These are phyloP conservation scores for Ascochyta fabae DNA, from an alignment of 2,329 filamentous ascomycete genomes.

Conservation along the genomic window DNA sequence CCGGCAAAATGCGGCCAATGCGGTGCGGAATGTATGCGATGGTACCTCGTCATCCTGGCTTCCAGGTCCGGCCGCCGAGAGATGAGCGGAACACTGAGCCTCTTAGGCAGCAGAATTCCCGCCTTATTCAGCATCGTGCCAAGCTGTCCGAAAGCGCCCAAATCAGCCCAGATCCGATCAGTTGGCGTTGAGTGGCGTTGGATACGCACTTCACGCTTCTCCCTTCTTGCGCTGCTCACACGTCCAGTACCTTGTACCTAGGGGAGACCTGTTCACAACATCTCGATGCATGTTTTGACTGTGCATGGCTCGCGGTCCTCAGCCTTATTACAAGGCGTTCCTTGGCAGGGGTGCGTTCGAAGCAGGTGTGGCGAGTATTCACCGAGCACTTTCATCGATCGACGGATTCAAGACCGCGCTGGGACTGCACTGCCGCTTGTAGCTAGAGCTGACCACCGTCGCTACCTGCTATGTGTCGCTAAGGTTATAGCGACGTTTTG, in stretches of 20 bases:
- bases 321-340: neutral
- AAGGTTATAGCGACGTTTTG: slow-evolving; percentile 1
- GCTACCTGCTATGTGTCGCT: neutral
- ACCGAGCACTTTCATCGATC: slow-evolving; percentile 12
- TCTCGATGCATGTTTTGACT: neutral
- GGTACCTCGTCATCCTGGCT: slow-evolving; percentile 14
- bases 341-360: neutral
- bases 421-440: slow-evolving; percentile 21
- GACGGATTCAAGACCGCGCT: slow-evolving; percentile 9
- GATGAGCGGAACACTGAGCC: slow-evolving; percentile 14
- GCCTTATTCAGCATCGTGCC: slow-evolving; percentile 22
- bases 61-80: slow-evolving; percentile 7
- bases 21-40: slow-evolving; percentile 11
- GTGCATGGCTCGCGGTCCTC: neutral
- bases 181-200: slow-evolving; percentile 13
- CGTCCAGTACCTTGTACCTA: neutral
- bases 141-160: slow-evolving; percentile 23
- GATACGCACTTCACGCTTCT: neutral
- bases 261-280: neutral
- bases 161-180: slow-evolving; percentile 18
- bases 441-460: slow-evolving; percentile 18
- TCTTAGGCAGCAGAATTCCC: slow-evolving; percentile 13
- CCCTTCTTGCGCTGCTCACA: neutral
- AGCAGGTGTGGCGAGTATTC: slow-evolving; percentile 33
- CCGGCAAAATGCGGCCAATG: slow-evolving; percentile 13